Conservation (phyloP, 163 green algal species). For the Volvox carteri region DNA sequence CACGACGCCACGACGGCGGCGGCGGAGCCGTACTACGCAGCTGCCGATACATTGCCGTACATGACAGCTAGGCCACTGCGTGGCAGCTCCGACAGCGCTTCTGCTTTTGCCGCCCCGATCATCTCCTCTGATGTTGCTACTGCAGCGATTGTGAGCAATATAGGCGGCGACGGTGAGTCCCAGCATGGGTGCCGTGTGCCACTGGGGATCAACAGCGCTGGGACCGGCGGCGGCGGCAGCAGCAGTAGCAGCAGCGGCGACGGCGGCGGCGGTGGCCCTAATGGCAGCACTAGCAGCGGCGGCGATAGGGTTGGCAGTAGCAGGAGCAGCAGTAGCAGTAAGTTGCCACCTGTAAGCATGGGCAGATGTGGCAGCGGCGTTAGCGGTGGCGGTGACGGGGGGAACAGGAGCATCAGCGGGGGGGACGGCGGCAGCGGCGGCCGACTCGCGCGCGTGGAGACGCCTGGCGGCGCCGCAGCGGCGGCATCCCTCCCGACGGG, state of each 20-base stretch:
- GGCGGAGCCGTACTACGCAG: not conserved
- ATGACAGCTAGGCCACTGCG: not conserved
- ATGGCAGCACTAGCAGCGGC: not conserved
- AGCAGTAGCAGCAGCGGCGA: not conserved
- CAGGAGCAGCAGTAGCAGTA: not conserved
- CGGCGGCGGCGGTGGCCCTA: not conserved
- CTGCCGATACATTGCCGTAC: not conserved
- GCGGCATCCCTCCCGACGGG: no score
- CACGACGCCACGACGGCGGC: no score
- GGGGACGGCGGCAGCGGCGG: not conserved
- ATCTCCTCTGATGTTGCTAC: no score
- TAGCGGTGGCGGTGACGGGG: not conserved
- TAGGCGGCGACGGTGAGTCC: no score
- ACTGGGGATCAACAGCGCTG: no score
- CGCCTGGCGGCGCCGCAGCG: not conserved
- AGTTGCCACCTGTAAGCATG: not conserved
- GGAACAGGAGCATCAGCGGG: not conserved
- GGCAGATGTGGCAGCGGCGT: not conserved
- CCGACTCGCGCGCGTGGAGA: not conserved
- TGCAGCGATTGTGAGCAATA: no score
- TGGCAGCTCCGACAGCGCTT: not conserved
- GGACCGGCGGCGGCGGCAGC: not conserved
- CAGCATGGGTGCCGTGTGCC: no score
- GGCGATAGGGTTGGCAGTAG: not conserved
- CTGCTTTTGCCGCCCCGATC: no score